Base-by-base conservation (phyloP, 345 rosid genomes). In the Euphorbia peplus region DNA sequence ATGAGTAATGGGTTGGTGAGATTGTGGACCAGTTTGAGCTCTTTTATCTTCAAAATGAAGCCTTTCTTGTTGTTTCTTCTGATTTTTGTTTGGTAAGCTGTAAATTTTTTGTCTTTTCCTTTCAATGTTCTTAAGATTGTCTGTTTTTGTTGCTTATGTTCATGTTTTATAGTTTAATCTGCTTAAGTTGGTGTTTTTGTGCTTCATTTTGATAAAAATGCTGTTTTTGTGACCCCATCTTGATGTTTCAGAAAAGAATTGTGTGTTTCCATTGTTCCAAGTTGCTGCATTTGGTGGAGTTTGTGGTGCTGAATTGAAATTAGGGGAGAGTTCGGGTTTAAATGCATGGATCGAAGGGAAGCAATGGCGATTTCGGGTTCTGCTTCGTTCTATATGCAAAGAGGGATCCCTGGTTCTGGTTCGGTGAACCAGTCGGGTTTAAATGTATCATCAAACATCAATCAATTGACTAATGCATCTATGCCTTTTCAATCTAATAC, bases 301-400 rank as follows among this genome's bases (percentile, higher is more conserved):
- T 75, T 66, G 53, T 8, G 39, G 52, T 50, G 37, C 25, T 56
- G 21, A 58, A 51, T 72, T 58, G 47, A 44, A 54, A 65, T 69
- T 61, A 52, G 64, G 55, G 65, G 37, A 50, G 51, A 61, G 16
- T 35, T 51, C 74, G 78, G 69, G 67, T 64, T 24, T 21, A 78
- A 83, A 86, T 88, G 99, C 85, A 93, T 95, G 99, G 99, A 95
- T 85, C 88, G 88, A 83, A 86, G 96, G 78, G 98, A 90, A 72
- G 73, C 90, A 67, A 87, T 93, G 86, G 78, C 84, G 70, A 83
- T 89, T 37, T 68, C 90, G 63, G 96, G 96, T 65, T 81, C 91
- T 30, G 87, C 95, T 67, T 79, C 97, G 69, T 91, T 85, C 84
- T 91, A 83, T 75, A 79, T 87, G 75, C 97, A 87, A 63, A 83